Conservation (phyloP, 345 rosid species). For the Salix koriyanagi region DNA sequence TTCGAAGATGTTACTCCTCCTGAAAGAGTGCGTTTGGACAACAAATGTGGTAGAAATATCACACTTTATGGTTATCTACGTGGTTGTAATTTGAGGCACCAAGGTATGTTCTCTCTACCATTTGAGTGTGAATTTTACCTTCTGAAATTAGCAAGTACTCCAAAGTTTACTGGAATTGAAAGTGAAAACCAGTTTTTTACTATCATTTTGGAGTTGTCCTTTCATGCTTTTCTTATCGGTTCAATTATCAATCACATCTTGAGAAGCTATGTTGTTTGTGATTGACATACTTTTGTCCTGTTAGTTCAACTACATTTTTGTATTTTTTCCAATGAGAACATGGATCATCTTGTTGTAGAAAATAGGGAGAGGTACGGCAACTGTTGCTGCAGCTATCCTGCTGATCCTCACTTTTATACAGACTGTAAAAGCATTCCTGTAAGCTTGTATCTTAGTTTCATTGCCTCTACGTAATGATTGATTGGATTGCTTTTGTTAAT, state of each 20-base stretch:
- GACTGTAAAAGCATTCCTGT: too few species aligned
- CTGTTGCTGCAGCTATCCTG: too few species aligned
- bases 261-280: background rate
- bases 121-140: background rate
- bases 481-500: too few species aligned
- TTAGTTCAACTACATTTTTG: background rate
- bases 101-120: constrained; percentile 46
- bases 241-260: background rate
- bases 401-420: too few species aligned
- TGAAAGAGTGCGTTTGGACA: constrained; percentile 56
- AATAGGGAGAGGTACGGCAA: too few species aligned
- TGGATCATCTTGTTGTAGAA: background rate
- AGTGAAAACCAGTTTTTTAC: background rate
- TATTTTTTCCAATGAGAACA: background rate
- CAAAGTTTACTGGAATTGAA: constrained; percentile 6
- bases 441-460: too few species aligned
- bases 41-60: constrained; percentile 80
- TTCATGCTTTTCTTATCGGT: background rate
- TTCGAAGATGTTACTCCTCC: constrained; percentile 95
- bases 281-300: background rate
- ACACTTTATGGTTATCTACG: constrained; percentile 87
- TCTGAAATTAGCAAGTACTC: background rate
- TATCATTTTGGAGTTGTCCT: background rate
- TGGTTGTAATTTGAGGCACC: constrained; percentile 86
- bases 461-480: too few species aligned